phyloP scores from a whole-genome alignment of 768 basidiomycete species.

The Lactifluus subvellereus region DNA sequence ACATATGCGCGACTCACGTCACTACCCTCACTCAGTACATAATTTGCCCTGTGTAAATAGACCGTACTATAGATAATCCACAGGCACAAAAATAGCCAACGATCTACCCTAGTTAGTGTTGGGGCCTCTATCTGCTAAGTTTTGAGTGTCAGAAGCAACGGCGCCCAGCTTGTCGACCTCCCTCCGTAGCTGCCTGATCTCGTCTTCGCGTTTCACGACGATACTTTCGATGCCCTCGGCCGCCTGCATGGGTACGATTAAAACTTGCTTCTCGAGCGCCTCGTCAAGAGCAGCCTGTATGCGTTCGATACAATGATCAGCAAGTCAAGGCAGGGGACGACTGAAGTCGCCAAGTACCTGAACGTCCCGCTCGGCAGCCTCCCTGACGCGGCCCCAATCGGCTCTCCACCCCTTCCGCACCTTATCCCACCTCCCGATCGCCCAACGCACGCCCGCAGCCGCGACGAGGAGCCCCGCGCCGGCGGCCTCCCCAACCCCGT shows the following conservation, averaged over 20 bases:
- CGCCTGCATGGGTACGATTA: slow-evolving; percentile 22
- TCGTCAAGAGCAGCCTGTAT: slow-evolving; percentile 15
- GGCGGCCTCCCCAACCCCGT: slow-evolving; percentile 21
- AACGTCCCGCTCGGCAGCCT: slow-evolving; percentile 30
- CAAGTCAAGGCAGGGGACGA: too few relatives aligned
- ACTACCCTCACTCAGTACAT: slow-evolving; percentile 18
- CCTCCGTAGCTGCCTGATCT: slow-evolving; percentile 11
- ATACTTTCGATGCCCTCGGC: slow-evolving; percentile 23
- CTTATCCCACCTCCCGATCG: slow-evolving; percentile 29
- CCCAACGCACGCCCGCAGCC: slow-evolving; percentile 24
- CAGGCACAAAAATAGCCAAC: background rate
- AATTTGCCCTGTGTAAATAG: slow-evolving; percentile 18
- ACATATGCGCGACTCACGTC: background rate
- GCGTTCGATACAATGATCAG: background rate
- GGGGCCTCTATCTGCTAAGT: background rate
- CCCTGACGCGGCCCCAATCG: slow-evolving; percentile 29
- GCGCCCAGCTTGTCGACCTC: slow-evolving; percentile 10
- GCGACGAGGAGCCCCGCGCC: slow-evolving; percentile 27
- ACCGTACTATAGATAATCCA: slow-evolving; percentile 9
- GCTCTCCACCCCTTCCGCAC: slow-evolving; percentile 28
- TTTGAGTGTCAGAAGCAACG: background rate
- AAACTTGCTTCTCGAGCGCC: slow-evolving; percentile 22
- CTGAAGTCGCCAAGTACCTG: slow-evolving; percentile 11
- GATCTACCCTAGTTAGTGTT: background rate
- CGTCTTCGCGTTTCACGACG: slow-evolving; percentile 12